Percentiles rank a stretch among this genome's conserved stretches.
phyloP scores from a whole-genome alignment of 2,329 filamentous ascomycete species.

The Colletotrichum musicola region DNA sequence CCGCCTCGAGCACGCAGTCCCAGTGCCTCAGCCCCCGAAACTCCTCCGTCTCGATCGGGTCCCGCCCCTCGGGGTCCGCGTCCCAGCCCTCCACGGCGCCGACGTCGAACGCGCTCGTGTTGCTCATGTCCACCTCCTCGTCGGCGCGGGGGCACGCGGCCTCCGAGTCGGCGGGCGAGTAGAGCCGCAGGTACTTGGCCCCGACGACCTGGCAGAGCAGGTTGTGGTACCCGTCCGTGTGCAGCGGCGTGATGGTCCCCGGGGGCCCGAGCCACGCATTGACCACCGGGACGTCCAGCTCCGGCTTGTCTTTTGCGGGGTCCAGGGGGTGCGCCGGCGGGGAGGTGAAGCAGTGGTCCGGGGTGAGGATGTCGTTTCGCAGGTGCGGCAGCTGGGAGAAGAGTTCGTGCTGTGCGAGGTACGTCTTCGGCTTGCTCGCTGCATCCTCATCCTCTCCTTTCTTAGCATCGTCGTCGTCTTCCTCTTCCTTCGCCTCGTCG shows the following conservation, averaged over 20 bases:
- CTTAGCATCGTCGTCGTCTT: neutral
- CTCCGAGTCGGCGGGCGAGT: conserved; percentile 73
- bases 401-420: conserved; percentile 93
- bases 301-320: conserved; percentile 20
- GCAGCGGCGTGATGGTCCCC: conserved; percentile 89
- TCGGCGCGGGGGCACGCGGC: conserved; percentile 75
- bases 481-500: conserved; percentile 26
- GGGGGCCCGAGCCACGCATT: conserved; percentile 95
- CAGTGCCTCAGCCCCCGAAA: conserved; percentile 75
- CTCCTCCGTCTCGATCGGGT: conserved; percentile 54
- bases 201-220: conserved; percentile 91
- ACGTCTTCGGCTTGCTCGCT: conserved; percentile 51
- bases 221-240: conserved; percentile 96
- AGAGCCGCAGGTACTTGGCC: conserved; percentile 90
- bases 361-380: conserved; percentile 80
- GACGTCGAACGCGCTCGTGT: conserved; percentile 86
- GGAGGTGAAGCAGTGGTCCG: conserved; percentile 85
- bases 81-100: conserved; percentile 76
- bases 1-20: conserved; percentile 83
- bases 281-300: conserved; percentile 51
- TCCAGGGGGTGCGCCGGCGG: conserved; percentile 69
- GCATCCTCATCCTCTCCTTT: neutral
- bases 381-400: conserved; percentile 85
- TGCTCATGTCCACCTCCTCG: conserved; percentile 92
- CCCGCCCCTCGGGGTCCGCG: conserved; percentile 43